A percentile compares a stretch with the other conserved stretches of the same genome.
Conservation (phyloP, 2,329 filamentous ascomycete species). For the Fusarium chlamydosporum region DNA sequence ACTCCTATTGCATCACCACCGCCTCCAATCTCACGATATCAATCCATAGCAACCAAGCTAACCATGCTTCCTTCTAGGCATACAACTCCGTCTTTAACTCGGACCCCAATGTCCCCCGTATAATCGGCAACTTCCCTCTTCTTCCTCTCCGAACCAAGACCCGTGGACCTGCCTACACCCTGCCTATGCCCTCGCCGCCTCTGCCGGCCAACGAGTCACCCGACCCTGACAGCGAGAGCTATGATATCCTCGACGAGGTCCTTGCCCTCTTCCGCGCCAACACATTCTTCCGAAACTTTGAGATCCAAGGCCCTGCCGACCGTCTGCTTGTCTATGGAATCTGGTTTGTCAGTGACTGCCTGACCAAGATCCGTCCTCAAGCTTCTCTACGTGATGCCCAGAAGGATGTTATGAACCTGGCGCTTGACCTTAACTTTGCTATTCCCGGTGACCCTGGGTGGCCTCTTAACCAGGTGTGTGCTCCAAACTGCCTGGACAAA, state of each 20-base stretch:
- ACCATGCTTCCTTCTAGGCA: constrained; percentile 69
- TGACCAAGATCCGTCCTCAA: constrained; percentile 85
- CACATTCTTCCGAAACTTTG: constrained; percentile 99
- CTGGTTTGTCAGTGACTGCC: constrained; percentile 90
- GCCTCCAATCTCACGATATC: constrained; percentile 36
- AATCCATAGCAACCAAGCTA: constrained; percentile 37
- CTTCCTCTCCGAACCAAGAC: constrained; percentile 95
- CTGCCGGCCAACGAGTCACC: constrained; percentile 74
- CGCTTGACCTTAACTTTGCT: constrained; percentile 93
- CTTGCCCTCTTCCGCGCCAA: constrained; percentile 95
- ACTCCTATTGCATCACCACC: constrained; percentile 34
- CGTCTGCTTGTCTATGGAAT: constrained; percentile 97
- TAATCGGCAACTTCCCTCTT: constrained; percentile 91
- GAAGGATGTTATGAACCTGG: constrained; percentile 88
- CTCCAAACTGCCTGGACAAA: constrained; percentile 10
- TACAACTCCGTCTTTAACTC: constrained; percentile 98
- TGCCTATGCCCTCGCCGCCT: constrained; percentile 71
- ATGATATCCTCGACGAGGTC: constrained; percentile 96
- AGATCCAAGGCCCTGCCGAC: constrained; percentile 97
- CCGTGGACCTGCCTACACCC: constrained; percentile 92
- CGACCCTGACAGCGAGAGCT: constrained; percentile 90
- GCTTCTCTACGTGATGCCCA: constrained; percentile 72
- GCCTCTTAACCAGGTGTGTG: constrained; percentile 85
- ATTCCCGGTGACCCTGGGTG: constrained; percentile 94
- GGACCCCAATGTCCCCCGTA: constrained; percentile 75